A percentile compares a stretch with the other conserved stretches of the same genome.
phyloP scores from a whole-genome alignment of 2,329 filamentous ascomycete species.

The Zymoseptoria brevis region DNA sequence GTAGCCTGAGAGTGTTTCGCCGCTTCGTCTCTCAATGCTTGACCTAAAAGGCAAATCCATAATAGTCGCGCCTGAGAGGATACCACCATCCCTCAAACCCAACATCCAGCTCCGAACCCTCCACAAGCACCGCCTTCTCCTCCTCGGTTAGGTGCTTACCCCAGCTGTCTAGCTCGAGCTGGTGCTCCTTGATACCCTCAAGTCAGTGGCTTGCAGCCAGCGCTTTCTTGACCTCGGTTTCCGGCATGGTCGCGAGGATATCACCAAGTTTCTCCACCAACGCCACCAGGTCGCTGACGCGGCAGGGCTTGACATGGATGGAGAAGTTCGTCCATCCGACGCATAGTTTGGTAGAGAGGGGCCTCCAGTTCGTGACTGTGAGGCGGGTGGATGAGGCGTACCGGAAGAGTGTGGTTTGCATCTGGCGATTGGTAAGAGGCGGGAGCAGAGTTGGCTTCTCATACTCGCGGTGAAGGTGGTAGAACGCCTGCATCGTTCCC shows the following conservation, averaged over 20 bases:
- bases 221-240: background rate
- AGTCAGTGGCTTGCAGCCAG: background rate
- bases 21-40: background rate
- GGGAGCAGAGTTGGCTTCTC: background rate
- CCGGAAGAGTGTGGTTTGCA: background rate
- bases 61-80: background rate
- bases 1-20: background rate
- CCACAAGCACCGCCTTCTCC: background rate
- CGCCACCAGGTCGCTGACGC: background rate
- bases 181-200: background rate
- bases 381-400: background rate
- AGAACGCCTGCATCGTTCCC: background rate
- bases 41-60: background rate
- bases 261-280: background rate
- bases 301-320: background rate
- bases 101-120: background rate
- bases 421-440: background rate
- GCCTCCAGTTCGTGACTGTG: background rate
- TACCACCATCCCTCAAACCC: background rate
- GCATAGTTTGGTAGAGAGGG: background rate
- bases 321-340: background rate
- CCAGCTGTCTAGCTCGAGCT: background rate
- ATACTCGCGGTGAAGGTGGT: background rate
- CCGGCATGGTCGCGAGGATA: background rate
- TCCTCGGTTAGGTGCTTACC: background rate